Conservation (phyloP, 1,284 basidiomycete species). For the Porodaedalea pini region DNA sequence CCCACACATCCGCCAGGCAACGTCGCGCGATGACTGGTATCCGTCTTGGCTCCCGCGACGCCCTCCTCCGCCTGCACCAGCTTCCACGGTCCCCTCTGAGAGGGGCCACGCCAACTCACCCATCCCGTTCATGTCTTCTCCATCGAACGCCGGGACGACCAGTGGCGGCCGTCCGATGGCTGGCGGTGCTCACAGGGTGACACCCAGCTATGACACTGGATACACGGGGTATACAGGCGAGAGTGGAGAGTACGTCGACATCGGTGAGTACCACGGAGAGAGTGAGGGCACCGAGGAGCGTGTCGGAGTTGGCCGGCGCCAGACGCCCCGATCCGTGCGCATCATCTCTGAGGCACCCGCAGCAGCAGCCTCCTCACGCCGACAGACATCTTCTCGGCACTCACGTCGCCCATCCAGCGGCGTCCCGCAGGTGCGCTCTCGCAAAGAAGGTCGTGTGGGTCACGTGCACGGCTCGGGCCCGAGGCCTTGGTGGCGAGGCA, state of each 20-base stretch:
- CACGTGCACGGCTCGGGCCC: conserved; percentile 15
- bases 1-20: conserved; percentile 13
- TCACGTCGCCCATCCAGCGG: background rate
- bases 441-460: conserved; percentile 12
- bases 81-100: conserved; percentile 63
- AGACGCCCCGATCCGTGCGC: conserved; percentile 73
- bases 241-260: conserved; percentile 40
- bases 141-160: conserved; percentile 8
- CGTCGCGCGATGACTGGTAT: conserved; percentile 36
- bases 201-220: conserved; percentile 16
- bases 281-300: conserved; percentile 13
- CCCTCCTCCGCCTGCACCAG: conserved; percentile 70
- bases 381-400: conserved; percentile 8
- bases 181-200: conserved; percentile 13
- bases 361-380: conserved; percentile 1
- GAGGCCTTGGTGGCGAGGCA: conserved; percentile 17
- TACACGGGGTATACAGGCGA: conserved; percentile 17
- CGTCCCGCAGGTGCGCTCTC: conserved; percentile 4
- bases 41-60: conserved; percentile 77
- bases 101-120: conserved; percentile 39
- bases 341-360: conserved; percentile 48
- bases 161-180: conserved; percentile 5
- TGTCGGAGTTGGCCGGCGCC: conserved; percentile 49
- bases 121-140: conserved; percentile 33
- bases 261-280: conserved; percentile 11